Percentiles rank a stretch among this genome's conserved stretches.
Conservation (phyloP, 306 rosid species). For the Medicago truncatula region MtrunA17r5.0-ANR NC_053049.1:10784001-10784500, state of each 20-base stretch:
- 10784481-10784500: background rate
- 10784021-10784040: background rate
- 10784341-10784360: background rate
- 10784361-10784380: background rate
- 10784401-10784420: slow-evolving; percentile 32
- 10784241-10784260: slow-evolving; percentile 83
- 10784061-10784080: background rate
- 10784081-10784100: background rate
- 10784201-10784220: slow-evolving; percentile 77
- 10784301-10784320: slow-evolving; percentile 19
- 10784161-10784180: slow-evolving; percentile 35
- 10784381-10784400: background rate
- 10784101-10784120: background rate
- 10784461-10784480: too few relatives aligned
- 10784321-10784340: slow-evolving; percentile 24
- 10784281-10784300: slow-evolving; percentile 60
- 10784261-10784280: slow-evolving; percentile 80
- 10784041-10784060: slow-evolving; percentile 16
- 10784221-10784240: slow-evolving; percentile 79
- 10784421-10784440: slow-evolving; percentile 7
- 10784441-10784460: slow-evolving; percentile 17
- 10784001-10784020: background rate
- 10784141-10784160: slow-evolving; percentile 6
- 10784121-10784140: slow-evolving; percentile 28
- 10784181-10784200: slow-evolving; percentile 56